Conservation (phyloP, 257 asterid species). For the Handroanthus guayacan region DNA sequence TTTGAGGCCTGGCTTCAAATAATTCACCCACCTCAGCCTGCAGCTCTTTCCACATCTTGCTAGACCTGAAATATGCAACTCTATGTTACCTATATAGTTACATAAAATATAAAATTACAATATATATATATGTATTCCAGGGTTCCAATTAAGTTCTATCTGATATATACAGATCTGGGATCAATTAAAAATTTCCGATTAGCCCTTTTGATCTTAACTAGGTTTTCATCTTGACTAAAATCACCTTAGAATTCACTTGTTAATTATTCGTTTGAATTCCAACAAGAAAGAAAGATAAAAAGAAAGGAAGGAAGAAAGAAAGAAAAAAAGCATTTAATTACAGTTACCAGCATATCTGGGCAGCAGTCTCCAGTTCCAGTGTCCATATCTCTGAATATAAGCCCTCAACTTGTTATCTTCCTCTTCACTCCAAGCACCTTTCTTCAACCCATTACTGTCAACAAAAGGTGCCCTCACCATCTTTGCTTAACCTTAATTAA, state of each 20-base stretch:
- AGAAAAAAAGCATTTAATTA: background rate
- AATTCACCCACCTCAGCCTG: constrained; percentile 47
- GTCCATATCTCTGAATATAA: constrained; percentile 48
- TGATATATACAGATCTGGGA: too few species aligned
- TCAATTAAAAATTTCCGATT: background rate
- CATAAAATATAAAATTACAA: too few species aligned
- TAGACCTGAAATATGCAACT: constrained; percentile 31
- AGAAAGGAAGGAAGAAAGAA: background rate
- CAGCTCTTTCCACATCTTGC: constrained; percentile 51
- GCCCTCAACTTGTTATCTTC: constrained; percentile 49
- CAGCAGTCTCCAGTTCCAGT: constrained; percentile 51
- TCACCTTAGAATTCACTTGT: background rate
- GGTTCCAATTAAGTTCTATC: too few species aligned
- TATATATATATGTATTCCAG: too few species aligned
- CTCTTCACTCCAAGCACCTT: constrained; percentile 51
- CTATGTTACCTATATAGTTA: background rate
- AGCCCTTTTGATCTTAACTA: background rate
- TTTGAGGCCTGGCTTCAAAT: constrained; percentile 44
- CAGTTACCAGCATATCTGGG: constrained; percentile 45
- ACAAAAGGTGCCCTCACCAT: constrained; percentile 52
- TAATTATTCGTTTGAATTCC: background rate
- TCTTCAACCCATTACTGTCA: constrained; percentile 50
- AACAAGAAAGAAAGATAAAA: background rate
- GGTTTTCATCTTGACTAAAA: background rate
- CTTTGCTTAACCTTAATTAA: background rate